A percentile compares a stretch with the other conserved stretches of the same genome.
Evolutionary conservation across 495 filamentous ascomycete genomes (phyloP).

Genomic region (Aspergillus biplanus): DNA sequence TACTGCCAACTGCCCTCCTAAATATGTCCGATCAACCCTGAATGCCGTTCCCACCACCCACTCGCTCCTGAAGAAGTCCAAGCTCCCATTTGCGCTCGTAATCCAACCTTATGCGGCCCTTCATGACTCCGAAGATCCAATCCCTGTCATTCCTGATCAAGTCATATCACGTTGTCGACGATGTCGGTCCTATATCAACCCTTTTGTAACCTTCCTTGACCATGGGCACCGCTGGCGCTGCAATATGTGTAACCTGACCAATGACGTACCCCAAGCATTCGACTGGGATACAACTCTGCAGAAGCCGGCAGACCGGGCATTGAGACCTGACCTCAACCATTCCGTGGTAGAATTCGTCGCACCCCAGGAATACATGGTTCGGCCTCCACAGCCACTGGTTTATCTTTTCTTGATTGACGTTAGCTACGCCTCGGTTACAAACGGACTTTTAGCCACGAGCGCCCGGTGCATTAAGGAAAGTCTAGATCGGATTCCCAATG

Average conservation of each 20-base stretch:
- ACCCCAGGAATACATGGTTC: constrained; percentile 99
- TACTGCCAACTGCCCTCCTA: constrained; percentile 87
- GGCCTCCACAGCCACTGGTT: constrained; percentile 94
- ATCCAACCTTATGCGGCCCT: constrained; percentile 94
- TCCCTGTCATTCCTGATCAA: constrained; percentile 93
- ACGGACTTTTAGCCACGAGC: constrained; percentile 90
- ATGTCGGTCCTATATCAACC: constrained; percentile 96
- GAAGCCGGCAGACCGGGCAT: constrained; percentile 86
- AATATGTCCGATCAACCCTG: constrained; percentile 93
- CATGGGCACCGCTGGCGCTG: constrained; percentile 98
- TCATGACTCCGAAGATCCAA: constrained; percentile 86
- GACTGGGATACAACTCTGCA: constrained; percentile 95
- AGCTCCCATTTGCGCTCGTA: constrained; percentile 90
- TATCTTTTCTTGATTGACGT: constrained; percentile 98
- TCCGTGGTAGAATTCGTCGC: constrained; percentile 96
- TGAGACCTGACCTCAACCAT: constrained; percentile 89
- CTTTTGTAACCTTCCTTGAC: constrained; percentile 93
- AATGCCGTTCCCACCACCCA: constrained; percentile 92
- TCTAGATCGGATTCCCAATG: constrained; percentile 95
- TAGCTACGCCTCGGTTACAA: constrained; percentile 88
- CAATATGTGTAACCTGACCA: constrained; percentile 99
- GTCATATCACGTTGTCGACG: constrained; percentile 95
- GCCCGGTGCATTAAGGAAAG: constrained; percentile 95
- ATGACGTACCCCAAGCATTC: constrained; percentile 97
- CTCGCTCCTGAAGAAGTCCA: constrained; percentile 92